Evolutionary conservation across 345 rosid genomes (phyloP), one percentile per base, ranked within the genome.

Genomic region (Populus alba): DNA sequence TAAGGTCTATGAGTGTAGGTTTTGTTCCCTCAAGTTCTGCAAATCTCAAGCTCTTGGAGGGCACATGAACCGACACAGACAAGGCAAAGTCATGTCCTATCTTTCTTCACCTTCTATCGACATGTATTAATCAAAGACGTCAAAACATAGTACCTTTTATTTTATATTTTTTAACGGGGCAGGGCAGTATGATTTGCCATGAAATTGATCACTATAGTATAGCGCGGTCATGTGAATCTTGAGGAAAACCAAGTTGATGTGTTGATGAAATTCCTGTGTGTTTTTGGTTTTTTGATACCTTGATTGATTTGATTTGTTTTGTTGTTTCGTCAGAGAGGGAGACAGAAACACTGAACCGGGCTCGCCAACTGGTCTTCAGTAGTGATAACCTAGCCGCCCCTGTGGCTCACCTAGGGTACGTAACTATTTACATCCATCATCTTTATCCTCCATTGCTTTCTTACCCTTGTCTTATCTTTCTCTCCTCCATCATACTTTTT

Each of bases 41-140:
- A 97, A 97, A 88, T 97, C 99, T 78, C 99, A 97, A 94, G 99
- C 99, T 74, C 99, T 97, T 12, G 99, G 99, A 43, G 99, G 98
- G 69, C 99, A 97, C 91, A 97, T 97, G 99, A 97, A 97, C 86
- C 97, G 99, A 84, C 99, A 97, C 86, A 91, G 99, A 81, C 98
- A 97, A 97, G 98, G 99, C 81, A 88, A 59, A 86, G 80, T 63
- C 63, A 8, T 37, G 65, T 70, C 66, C 2, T 9, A 39, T 69
- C 57, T 77, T 77, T 38, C 25, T 37, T 22, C 43, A 6, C 63
- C 35, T 68, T 15, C 49, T 51, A n/a, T 55, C 51, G 25, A 39
- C 73, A 22, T 35, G 13, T 51, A 8, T 70, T 69, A 25, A 20
- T 35, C 69, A 66, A 17, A 66, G 4, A 66, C 41, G 22, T 33